Conservation (phyloP, 1,284 basidiomycete genomes). For the Ganoderma meredithae region DNA sequence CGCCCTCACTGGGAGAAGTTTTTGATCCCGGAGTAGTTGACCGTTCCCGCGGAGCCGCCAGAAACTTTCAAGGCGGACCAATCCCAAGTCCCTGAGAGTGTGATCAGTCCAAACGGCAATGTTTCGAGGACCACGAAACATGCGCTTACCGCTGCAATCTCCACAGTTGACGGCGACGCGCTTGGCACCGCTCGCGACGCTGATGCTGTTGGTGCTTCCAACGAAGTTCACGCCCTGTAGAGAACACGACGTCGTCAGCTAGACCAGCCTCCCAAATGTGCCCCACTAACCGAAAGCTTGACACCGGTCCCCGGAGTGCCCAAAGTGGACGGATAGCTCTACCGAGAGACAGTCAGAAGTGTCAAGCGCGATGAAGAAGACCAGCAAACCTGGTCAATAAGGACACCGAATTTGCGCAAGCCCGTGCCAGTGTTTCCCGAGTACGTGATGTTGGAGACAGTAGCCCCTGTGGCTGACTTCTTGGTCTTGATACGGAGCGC, state of each 20-base stretch:
- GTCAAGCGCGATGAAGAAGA: no score
- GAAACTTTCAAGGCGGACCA: conserved; percentile 55
- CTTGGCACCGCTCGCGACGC: conserved; percentile 38
- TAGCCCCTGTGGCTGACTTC: conserved; percentile 42
- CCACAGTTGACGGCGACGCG: conserved; percentile 45
- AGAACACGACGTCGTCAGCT: background rate
- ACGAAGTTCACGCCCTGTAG: conserved; percentile 42
- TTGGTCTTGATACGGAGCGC: conserved; percentile 52
- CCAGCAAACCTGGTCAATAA: conserved; percentile 45
- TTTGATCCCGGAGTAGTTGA: conserved; percentile 47
- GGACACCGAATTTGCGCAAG: conserved; percentile 44
- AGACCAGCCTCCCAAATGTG: background rate
- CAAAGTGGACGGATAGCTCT: conserved; percentile 48
- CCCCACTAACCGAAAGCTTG: conserved; percentile 36
- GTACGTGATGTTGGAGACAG: conserved; percentile 48
- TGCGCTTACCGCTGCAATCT: conserved; percentile 39
- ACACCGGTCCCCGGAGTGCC: conserved; percentile 49
- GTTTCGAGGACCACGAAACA: background rate
- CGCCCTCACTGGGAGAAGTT: conserved; percentile 45
- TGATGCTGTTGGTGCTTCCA: conserved; percentile 37
- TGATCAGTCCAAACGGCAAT: background rate
- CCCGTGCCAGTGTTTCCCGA: conserved; percentile 41
- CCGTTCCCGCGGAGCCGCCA: conserved; percentile 51
- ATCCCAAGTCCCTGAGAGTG: conserved; percentile 54
- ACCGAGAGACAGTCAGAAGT: background rate